Conservation (phyloP, 2,329 filamentous ascomycete species). For the Colletotrichum falcatum region DNA sequence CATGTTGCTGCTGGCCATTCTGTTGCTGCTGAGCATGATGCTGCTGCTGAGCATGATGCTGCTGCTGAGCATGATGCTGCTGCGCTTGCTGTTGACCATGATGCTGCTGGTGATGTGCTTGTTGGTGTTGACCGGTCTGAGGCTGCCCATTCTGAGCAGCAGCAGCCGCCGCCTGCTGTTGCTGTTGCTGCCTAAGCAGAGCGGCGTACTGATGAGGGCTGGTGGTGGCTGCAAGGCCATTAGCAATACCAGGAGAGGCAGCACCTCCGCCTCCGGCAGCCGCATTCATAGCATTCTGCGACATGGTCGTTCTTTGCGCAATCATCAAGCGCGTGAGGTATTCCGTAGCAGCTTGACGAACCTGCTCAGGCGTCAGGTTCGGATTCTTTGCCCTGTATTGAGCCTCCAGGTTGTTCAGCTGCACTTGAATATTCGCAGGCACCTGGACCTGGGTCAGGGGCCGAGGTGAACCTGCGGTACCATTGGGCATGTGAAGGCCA, state of each 20-base stretch:
- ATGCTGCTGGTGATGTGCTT: slow-evolving; percentile 38
- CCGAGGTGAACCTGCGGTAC: slow-evolving; percentile 60
- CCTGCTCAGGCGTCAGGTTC: slow-evolving; percentile 61
- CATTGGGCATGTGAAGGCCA: slow-evolving; percentile 60
- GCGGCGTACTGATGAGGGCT: slow-evolving; percentile 72
- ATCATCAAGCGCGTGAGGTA: slow-evolving; percentile 61
- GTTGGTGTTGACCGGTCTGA: slow-evolving; percentile 43
- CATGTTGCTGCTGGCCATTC: slow-evolving; percentile 19
- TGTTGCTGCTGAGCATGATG: slow-evolving; percentile 30
- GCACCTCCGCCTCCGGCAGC: slow-evolving; percentile 59
- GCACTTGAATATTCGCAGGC: slow-evolving; percentile 60
- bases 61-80: slow-evolving; percentile 32
- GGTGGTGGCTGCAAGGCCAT: slow-evolving; percentile 60
- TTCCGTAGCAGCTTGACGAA: slow-evolving; percentile 64
- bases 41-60: slow-evolving; percentile 29
- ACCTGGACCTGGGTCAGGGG: slow-evolving; percentile 60
- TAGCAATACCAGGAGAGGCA: slow-evolving; percentile 57
- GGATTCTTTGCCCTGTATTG: slow-evolving; percentile 65
- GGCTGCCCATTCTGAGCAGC: slow-evolving; percentile 43
- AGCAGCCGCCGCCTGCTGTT: slow-evolving; percentile 54
- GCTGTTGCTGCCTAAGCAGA: slow-evolving; percentile 68
- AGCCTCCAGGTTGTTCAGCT: slow-evolving; percentile 65
- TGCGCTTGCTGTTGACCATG: slow-evolving; percentile 30
- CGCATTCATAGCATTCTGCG: slow-evolving; percentile 66
- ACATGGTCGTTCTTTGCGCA: slow-evolving; percentile 57